Base-by-base conservation (phyloP, 106 monocot genomes). In the Dendrobium catenatum region DNA sequence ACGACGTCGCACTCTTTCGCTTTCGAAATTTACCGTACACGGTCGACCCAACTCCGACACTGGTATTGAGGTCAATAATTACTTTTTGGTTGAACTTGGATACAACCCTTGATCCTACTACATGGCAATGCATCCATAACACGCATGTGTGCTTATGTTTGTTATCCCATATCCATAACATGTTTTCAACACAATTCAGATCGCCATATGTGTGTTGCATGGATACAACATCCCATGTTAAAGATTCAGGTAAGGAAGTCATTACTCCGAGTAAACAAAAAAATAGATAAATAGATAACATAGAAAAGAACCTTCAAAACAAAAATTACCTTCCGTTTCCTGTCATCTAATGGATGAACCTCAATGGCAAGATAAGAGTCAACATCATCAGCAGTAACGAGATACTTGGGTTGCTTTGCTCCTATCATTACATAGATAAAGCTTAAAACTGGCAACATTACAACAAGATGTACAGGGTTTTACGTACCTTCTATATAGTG, bases 311-410 rank as follows among this genome's bases (percentile, higher is more conserved):
- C 22, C 43, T 16, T 43, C 74, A 75, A 75, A 22, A 43, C 42
- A 15, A 19, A 49, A 76, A 49, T 13, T 80, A 93, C 93, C 93
- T 90, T 93, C 77, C 93, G 80, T 75, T 90, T 93, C 78, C 85
- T 88, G 66, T 90, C 84, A 84, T 93, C 93, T n/a, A 90, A 81
- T 48, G 93, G 93, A 59, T 93, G 93, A 41, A 93, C 87, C 87
- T 93, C 88, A 89, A 93, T 90, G 47, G 90, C 93, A 81, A 93
- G 88, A 68, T 85, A 90, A 1, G 88, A 80, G 31, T 90, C 88
- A 83, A 93, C 93, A 85, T 93, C 93, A 87, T 93, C 93, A 83
- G 90, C 90, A 46, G 90, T 93, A 66, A 93, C 84, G 42, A 93
- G 83, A 89, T 93, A 93, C 26, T 19, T 80, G 5, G 93, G 93